Evolutionary conservation across 768 basidiomycete species (phyloP).

Genomic region (Suillus sp.): DNA sequence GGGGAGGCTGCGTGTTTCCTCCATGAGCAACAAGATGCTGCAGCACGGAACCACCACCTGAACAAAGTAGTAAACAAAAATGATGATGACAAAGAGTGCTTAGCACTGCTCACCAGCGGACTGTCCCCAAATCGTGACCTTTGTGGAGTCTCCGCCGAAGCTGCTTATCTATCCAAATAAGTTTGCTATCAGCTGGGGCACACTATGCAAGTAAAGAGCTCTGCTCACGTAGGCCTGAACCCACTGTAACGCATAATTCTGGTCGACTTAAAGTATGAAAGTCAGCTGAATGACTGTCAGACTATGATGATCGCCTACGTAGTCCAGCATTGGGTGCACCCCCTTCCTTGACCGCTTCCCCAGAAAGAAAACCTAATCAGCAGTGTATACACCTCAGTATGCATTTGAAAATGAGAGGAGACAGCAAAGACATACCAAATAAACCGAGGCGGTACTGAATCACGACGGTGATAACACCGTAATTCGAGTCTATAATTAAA

Average conservation of each 20-base stretch:
- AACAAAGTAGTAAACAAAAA: neutral
- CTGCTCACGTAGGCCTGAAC: constrained; percentile 35
- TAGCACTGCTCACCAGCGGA: constrained; percentile 21
- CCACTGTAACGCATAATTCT: constrained; percentile 38
- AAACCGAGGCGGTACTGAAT: constrained; percentile 40
- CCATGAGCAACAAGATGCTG: constrained; percentile 50
- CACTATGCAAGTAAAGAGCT: neutral
- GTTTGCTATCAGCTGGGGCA: constrained; percentile 4
- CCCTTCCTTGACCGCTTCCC: constrained; percentile 40
- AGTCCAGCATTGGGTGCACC: constrained; percentile 52
- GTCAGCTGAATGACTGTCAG: neutral
- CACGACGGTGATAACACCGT: constrained; percentile 30
- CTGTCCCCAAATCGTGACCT: constrained; percentile 40
- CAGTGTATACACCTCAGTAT: neutral
- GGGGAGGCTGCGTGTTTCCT: constrained; percentile 45
- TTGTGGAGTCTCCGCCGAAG: constrained; percentile 36
- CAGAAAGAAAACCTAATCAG: constrained; percentile 44
- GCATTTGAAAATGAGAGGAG: neutral
- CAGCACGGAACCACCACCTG: constrained; percentile 51
- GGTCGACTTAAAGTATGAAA: constrained; percentile 33
- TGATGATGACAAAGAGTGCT: neutral
- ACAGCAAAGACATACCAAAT: constrained; percentile 23
- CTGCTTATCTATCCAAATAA: constrained; percentile 24
- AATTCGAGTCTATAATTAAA: constrained; percentile 28
- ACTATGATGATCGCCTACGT: constrained; percentile 33